These are phyloP conservation scores for Sindora glabra DNA, from an alignment of 306 rosid genomes.

Conservation along the genomic window DNA sequence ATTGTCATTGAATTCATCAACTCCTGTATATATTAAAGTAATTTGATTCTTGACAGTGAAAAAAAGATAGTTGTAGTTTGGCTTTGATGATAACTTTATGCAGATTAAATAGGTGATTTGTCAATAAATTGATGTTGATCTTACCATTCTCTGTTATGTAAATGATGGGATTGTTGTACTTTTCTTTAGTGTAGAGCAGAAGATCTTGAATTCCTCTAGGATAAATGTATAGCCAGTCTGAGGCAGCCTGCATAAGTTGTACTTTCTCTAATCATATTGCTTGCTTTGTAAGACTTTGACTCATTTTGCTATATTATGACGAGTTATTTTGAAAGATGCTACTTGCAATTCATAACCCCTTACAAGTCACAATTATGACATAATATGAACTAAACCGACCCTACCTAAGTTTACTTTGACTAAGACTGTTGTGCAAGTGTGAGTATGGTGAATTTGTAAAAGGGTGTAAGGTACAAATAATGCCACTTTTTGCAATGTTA, in stretches of 20 bases:
- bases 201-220: constrained; percentile 35
- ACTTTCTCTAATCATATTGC: not conserved
- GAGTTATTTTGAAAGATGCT: too few relatives aligned
- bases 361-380: too few relatives aligned
- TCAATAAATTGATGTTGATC: not conserved
- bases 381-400: too few relatives aligned
- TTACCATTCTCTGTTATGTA: constrained; percentile 54
- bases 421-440: too few relatives aligned
- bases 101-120: not conserved
- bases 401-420: too few relatives aligned
- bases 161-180: constrained; percentile 29
- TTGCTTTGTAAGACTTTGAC: not conserved
- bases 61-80: not conserved
- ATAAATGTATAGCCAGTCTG: constrained; percentile 30
- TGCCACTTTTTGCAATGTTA: too few relatives aligned
- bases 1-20: constrained; percentile 16
- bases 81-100: not conserved
- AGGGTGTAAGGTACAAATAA: too few relatives aligned
- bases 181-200: constrained; percentile 25
- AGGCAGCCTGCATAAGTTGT: constrained; percentile 14
- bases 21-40: not conserved
- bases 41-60: not conserved
- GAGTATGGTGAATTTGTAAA: too few relatives aligned
- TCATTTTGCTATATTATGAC: too few relatives aligned
- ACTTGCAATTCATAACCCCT: too few relatives aligned